These are phyloP conservation scores for Oryza brachyantha DNA, from an alignment of 176 grass and related monocot genomes.

Conservation along the genomic window DNA sequence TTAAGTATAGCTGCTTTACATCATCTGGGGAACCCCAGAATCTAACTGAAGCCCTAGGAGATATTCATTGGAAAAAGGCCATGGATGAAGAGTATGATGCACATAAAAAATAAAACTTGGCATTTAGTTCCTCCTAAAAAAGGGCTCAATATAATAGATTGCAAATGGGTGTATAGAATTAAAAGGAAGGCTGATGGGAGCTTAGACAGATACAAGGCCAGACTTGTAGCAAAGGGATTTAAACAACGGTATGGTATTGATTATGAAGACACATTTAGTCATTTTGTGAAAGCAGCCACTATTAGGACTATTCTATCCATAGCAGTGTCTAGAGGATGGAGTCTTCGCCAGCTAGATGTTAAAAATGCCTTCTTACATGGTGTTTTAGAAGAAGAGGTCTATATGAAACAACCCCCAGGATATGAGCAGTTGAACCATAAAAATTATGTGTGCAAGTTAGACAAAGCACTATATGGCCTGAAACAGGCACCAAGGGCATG, in stretches of 20 bases:
- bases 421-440: background rate
- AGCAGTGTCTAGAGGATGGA: too few relatives aligned
- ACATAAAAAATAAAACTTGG: background rate
- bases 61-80: too few relatives aligned
- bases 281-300: background rate
- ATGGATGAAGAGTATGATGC: too few relatives aligned
- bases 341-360: too few relatives aligned
- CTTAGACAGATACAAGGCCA: background rate
- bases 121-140: background rate
- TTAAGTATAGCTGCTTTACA: too few relatives aligned
- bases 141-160: too few relatives aligned
- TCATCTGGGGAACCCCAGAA: too few relatives aligned
- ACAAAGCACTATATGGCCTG: too few relatives aligned
- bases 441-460: background rate
- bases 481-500: background rate
- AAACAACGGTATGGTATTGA: background rate
- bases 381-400: background rate
- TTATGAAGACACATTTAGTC: background rate
- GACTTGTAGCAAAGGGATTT: background rate
- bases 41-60: too few relatives aligned
- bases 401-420: background rate
- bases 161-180: background rate
- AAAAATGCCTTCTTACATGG: background rate
- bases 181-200: background rate
- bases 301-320: background rate